A percentile compares a stretch with the other conserved stretches of the same genome.
These are phyloP conservation scores for Jackrogersella multiformis DNA, from an alignment of 495 filamentous ascomycete genomes.

Conservation along the genomic window DNA sequence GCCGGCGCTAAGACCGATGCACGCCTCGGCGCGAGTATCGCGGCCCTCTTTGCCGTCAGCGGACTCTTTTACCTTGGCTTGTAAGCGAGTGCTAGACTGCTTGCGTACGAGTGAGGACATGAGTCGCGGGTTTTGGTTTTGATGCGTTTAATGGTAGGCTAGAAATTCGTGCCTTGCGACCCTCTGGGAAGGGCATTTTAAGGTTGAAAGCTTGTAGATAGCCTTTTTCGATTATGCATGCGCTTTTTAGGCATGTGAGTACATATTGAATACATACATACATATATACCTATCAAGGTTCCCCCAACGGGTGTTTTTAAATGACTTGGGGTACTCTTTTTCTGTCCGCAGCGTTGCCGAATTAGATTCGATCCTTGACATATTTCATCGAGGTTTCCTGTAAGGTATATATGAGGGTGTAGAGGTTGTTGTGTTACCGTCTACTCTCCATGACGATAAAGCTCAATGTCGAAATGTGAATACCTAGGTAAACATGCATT, in stretches of 20 bases:
- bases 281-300: background rate
- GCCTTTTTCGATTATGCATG: constrained; percentile 23
- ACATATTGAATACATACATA: constrained; percentile 29
- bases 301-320: too few species aligned
- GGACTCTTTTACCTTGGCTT: constrained; percentile 39
- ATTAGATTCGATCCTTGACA: too few species aligned
- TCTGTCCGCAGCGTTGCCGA: too few species aligned
- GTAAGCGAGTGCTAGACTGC: constrained; percentile 18
- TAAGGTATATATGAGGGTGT: too few species aligned
- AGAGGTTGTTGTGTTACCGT: too few species aligned
- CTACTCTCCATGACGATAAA: too few species aligned
- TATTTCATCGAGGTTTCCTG: too few species aligned
- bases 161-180: background rate
- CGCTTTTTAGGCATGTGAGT: constrained; percentile 23
- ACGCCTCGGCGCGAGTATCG: constrained; percentile 35
- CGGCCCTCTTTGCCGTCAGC: constrained; percentile 30
- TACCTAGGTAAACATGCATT: background rate
- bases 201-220: constrained; percentile 32
- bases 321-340: too few species aligned
- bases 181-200: constrained; percentile 9
- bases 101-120: constrained; percentile 12
- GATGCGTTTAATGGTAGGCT: constrained; percentile 11
- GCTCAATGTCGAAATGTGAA: too few species aligned
- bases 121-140: constrained; percentile 6
- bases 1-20: constrained; percentile 25